Evolutionary conservation across 805 yeast genomes (phyloP).

Genomic region (Monosporozyma unispora): DNA sequence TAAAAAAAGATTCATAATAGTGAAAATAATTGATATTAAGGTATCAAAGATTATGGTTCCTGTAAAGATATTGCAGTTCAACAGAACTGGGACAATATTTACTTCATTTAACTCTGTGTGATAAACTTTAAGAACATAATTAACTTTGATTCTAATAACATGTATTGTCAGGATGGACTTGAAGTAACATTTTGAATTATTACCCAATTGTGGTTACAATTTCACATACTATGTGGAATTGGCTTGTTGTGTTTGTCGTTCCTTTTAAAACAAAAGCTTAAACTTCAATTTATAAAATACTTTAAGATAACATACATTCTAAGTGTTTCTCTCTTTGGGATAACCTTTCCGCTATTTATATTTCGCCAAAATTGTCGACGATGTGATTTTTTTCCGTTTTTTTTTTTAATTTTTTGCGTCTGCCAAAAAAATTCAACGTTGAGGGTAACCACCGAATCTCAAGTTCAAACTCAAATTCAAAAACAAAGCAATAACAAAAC

Average conservation of each 20-base stretch:
- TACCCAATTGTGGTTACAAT: background rate
- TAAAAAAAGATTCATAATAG: background rate
- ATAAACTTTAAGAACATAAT: constrained; percentile 2
- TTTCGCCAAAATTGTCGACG: background rate
- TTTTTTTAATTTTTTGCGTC: background rate
- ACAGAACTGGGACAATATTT: constrained; percentile 8
- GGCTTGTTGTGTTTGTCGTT: background rate
- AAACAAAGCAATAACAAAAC: too few relatives aligned
- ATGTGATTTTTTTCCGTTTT: too few relatives aligned
- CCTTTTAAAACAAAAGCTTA: background rate
- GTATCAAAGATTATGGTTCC: constrained; percentile 12
- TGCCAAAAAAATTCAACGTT: background rate
- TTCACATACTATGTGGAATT: background rate
- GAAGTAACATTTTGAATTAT: background rate
- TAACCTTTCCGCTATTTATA: background rate
- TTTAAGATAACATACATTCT: background rate
- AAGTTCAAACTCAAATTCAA: background rate
- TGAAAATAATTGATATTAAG: constrained; percentile 2
- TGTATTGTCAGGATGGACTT: background rate
- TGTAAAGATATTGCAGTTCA: constrained; percentile 10
- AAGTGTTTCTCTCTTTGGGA: background rate
- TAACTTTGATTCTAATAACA: constrained; percentile 10
- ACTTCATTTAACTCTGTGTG: constrained; percentile 1
- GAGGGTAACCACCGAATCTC: background rate
- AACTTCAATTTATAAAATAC: too few relatives aligned